Percentiles rank a stretch among this genome's conserved stretches.
Evolutionary conservation across 2,329 filamentous ascomycete genomes (phyloP).

Genomic region (Penicillium sp.): DNA sequence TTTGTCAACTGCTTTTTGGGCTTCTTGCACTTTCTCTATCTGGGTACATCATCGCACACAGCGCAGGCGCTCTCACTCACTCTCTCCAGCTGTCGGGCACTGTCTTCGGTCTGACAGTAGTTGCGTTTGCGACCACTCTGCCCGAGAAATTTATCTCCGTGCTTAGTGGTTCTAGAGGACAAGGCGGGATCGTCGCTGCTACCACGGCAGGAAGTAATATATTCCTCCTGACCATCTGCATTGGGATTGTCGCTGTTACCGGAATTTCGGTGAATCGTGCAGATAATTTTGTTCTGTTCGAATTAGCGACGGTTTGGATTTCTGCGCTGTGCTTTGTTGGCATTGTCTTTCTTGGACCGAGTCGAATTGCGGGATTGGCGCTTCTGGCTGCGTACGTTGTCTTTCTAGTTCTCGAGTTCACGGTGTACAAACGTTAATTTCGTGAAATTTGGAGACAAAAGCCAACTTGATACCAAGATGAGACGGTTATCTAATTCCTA

Average conservation of each 20-base stretch:
- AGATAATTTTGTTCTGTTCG: slow-evolving; percentile 30
- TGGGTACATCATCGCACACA: slow-evolving; percentile 55
- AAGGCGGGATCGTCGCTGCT: slow-evolving; percentile 56
- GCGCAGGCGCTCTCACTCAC: slow-evolving; percentile 47
- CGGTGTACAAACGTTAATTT: slow-evolving; percentile 14
- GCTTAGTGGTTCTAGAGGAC: slow-evolving; percentile 52
- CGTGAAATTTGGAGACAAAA: not conserved
- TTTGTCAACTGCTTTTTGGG: slow-evolving; percentile 50
- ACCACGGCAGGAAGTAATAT: slow-evolving; percentile 60
- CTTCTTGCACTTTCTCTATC: slow-evolving; percentile 51
- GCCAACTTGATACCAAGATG: not conserved
- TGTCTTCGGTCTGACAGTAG: slow-evolving; percentile 53
- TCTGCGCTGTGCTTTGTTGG: slow-evolving; percentile 19
- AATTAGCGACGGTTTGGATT: slow-evolving; percentile 30
- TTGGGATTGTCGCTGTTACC: slow-evolving; percentile 38
- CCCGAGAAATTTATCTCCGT: slow-evolving; percentile 59
- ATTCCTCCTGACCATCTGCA: slow-evolving; percentile 57
- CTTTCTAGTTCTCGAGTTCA: slow-evolving; percentile 44
- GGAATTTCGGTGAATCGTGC: slow-evolving; percentile 4
- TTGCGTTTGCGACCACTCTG: slow-evolving; percentile 58
- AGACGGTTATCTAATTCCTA: not conserved
- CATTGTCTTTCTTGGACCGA: slow-evolving; percentile 23
- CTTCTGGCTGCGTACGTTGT: slow-evolving; percentile 39
- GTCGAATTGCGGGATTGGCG: slow-evolving; percentile 25
- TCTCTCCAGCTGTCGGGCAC: slow-evolving; percentile 50